phyloP scores from a whole-genome alignment of 805 yeast species.

The Metschnikowia shivogae region DNA sequence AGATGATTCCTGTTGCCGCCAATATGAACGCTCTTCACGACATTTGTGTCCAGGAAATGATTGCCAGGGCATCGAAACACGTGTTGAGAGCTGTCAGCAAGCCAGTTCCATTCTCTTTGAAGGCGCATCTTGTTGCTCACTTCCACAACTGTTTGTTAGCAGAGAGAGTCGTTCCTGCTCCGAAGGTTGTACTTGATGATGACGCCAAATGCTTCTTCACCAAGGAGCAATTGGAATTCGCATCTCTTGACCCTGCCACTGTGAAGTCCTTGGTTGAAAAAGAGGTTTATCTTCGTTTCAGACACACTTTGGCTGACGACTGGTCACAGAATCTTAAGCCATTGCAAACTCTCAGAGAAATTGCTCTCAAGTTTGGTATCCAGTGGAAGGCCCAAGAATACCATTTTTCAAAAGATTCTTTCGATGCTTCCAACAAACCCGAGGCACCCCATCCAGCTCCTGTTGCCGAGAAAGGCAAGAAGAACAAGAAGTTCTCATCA shows the following conservation, averaged over 20 bases:
- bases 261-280: slow-evolving; percentile 43
- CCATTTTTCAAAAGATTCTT: slow-evolving; percentile 42
- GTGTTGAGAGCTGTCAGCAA: slow-evolving; percentile 49
- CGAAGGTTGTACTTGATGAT: slow-evolving; percentile 42
- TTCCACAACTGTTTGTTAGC: slow-evolving; percentile 72
- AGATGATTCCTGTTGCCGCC: slow-evolving; percentile 40
- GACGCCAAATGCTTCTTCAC: slow-evolving; percentile 39
- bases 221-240: slow-evolving; percentile 37
- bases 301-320: slow-evolving; percentile 48
- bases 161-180: slow-evolving; percentile 34
- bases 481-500: slow-evolving; percentile 26
- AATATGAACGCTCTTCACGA: slow-evolving; percentile 45
- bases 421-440: slow-evolving; percentile 26
- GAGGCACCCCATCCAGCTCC: slow-evolving; percentile 19
- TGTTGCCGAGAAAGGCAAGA: slow-evolving; percentile 22
- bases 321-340: slow-evolving; percentile 44
- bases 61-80: slow-evolving; percentile 79
- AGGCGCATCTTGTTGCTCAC: slow-evolving; percentile 61
- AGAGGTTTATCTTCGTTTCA: slow-evolving; percentile 61
- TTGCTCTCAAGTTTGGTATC: slow-evolving; percentile 76
- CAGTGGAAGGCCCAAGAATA: slow-evolving; percentile 66
- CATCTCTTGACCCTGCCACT: slow-evolving; percentile 42
- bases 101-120: slow-evolving; percentile 48
- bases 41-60: slow-evolving; percentile 60
- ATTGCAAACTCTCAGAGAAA: slow-evolving; percentile 57